These are phyloP conservation scores for Metschnikowia anglica DNA, from an alignment of 805 yeast species.

Conservation along the genomic window DNA sequence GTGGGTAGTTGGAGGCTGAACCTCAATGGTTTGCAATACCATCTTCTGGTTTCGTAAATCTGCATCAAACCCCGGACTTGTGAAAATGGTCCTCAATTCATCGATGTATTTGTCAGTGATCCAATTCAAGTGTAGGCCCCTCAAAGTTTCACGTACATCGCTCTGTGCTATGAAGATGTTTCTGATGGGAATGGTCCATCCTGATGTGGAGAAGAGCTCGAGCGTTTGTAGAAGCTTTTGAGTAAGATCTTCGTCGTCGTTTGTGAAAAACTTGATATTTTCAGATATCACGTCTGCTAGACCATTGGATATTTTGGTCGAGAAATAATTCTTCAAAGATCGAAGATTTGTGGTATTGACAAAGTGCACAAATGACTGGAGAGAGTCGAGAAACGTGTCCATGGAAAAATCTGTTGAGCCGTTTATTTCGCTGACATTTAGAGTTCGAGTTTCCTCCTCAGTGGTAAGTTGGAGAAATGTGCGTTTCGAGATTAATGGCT, in stretches of 20 bases:
- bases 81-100: slow-evolving; percentile 26
- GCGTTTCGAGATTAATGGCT: slow-evolving; percentile 13
- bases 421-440: background rate
- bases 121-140: slow-evolving; percentile 33
- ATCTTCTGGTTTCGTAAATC: slow-evolving; percentile 11
- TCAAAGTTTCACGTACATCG: slow-evolving; percentile 26
- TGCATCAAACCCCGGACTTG: slow-evolving; percentile 7
- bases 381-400: slow-evolving; percentile 24
- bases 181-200: slow-evolving; percentile 29
- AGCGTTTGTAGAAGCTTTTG: slow-evolving; percentile 22
- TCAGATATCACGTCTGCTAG: slow-evolving; percentile 32
- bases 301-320: slow-evolving; percentile 29
- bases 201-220: slow-evolving; percentile 20
- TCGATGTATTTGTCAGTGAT: slow-evolving; percentile 33
- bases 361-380: slow-evolving; percentile 29
- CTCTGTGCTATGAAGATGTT: slow-evolving; percentile 16
- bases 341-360: slow-evolving; percentile 27
- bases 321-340: slow-evolving; percentile 26
- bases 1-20: background rate
- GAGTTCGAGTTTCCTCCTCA: background rate
- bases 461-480: slow-evolving; percentile 6
- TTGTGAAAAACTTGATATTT: slow-evolving; percentile 26
- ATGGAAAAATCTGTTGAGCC: slow-evolving; percentile 2
- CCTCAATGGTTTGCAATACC: slow-evolving; percentile 19
- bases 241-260: slow-evolving; percentile 19